A percentile compares a stretch with the other conserved stretches of the same genome.
These are phyloP conservation scores for Penicillium manginii DNA, from an alignment of 495 filamentous ascomycete species.

Conservation along the genomic window DNA sequence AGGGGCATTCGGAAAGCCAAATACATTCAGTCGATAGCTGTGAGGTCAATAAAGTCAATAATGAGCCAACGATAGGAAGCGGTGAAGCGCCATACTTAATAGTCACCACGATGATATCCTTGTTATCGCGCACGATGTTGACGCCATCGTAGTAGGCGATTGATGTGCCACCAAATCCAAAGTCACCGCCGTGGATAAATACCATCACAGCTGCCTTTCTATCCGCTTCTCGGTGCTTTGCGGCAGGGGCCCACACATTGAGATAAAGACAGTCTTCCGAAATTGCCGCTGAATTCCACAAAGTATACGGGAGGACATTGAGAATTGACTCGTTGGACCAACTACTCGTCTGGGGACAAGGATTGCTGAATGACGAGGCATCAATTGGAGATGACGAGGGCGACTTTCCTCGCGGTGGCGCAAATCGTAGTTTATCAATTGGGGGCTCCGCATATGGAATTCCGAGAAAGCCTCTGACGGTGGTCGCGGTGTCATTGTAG, in stretches of 20 bases:
- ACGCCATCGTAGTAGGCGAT: conserved; percentile 41
- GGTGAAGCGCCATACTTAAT: conserved; percentile 12
- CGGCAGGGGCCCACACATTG: conserved; percentile 50
- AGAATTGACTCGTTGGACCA: conserved; percentile 20
- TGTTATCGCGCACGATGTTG: conserved; percentile 32
- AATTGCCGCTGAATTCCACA: conserved; percentile 15
- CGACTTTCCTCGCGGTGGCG: conserved; percentile 17
- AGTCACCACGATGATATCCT: conserved; percentile 41
- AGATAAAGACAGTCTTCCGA: conserved; percentile 58
- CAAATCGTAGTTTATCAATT: conserved; percentile 22
- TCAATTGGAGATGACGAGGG: conserved; percentile 1
- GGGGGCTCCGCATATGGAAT: conserved; percentile 41
- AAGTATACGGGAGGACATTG: conserved; percentile 12
- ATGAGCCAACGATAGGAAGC: not conserved
- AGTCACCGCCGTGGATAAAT: conserved; percentile 31
- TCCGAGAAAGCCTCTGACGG: conserved; percentile 38
- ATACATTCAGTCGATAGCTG: conserved; percentile 40
- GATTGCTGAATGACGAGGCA: conserved; percentile 13
- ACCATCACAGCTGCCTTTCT: conserved; percentile 23
- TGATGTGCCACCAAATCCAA: conserved; percentile 34
- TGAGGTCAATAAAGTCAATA: not conserved
- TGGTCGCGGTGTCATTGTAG: conserved; percentile 34
- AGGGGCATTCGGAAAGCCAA: conserved; percentile 42
- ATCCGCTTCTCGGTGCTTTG: conserved; percentile 4
- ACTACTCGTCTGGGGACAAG: conserved; percentile 17